A percentile compares a stretch with the other conserved stretches of the same genome.
Conservation (phyloP, 1,139 yeast species). For the Yamadazyma dushanensis region DNA sequence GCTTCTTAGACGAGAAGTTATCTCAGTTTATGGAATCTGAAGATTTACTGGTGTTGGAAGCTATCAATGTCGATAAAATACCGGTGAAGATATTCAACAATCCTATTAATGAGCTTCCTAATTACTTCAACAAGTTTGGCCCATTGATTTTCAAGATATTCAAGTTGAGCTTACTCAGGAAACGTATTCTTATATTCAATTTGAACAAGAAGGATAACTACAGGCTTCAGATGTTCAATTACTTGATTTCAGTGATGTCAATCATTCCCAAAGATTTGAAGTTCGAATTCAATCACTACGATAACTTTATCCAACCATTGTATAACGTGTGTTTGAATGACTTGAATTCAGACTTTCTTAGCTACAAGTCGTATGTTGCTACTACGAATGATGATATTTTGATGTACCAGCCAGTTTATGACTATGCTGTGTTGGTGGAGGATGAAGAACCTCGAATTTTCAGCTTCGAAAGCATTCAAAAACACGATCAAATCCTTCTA, state of each 20-base stretch:
- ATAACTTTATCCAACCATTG: slow-evolving; percentile 44
- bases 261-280: slow-evolving; percentile 36
- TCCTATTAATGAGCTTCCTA: slow-evolving; percentile 30
- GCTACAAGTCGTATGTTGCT: slow-evolving; percentile 33
- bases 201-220: slow-evolving; percentile 27
- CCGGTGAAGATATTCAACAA: slow-evolving; percentile 7
- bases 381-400: slow-evolving; percentile 73
- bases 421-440: slow-evolving; percentile 39
- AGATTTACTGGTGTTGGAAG: slow-evolving; percentile 22
- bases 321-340: slow-evolving; percentile 70
- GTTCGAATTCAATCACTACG: slow-evolving; percentile 9
- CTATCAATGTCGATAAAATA: slow-evolving; percentile 14
- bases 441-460: slow-evolving; percentile 20
- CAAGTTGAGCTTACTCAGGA: slow-evolving; percentile 65
- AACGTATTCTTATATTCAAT: slow-evolving; percentile 59
- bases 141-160: slow-evolving; percentile 72
- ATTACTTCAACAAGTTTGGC: slow-evolving; percentile 57
- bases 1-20: slow-evolving; percentile 45
- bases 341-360: slow-evolving; percentile 21
- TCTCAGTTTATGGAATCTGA: slow-evolving; percentile 32
- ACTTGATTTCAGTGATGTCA: slow-evolving; percentile 36
- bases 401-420: slow-evolving; percentile 59
- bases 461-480: slow-evolving; percentile 13
- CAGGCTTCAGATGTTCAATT: slow-evolving; percentile 31
- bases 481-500: slow-evolving; percentile 14